A percentile compares a stretch with the other conserved stretches of the same genome.
Evolutionary conservation across 352 stramenopile species (phyloP).

Genomic region (Pythium aquatile): DNA sequence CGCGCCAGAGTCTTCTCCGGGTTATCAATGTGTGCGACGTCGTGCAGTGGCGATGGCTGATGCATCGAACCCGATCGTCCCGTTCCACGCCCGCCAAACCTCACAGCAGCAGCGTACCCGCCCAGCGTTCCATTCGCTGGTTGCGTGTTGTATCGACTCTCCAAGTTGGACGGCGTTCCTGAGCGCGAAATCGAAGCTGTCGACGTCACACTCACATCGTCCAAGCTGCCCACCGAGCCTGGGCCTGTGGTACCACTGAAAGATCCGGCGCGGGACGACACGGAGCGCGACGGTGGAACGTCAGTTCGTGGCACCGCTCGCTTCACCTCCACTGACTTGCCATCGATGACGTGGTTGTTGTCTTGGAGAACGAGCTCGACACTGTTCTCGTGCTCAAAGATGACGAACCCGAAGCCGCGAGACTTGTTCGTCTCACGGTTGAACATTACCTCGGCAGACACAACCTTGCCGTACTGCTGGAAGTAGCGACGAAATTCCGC

Average conservation of each 20-base stretch:
- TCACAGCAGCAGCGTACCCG: slow-evolving; percentile 81
- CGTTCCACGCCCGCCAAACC: slow-evolving; percentile 52
- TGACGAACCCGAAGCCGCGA: slow-evolving; percentile 92
- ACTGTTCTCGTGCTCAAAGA: slow-evolving; percentile 88
- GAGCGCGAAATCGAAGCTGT: slow-evolving; percentile 51
- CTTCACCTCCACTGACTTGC: slow-evolving; percentile 90
- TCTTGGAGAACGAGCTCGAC: slow-evolving; percentile 87
- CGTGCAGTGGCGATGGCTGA: slow-evolving; percentile 29
- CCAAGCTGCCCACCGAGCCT: slow-evolving; percentile 68
- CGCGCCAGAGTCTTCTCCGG: slow-evolving; percentile 30
- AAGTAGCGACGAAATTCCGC: slow-evolving; percentile 93
- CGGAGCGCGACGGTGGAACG: slow-evolving; percentile 65
- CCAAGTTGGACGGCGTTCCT: slow-evolving; percentile 50
- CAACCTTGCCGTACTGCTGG: slow-evolving; percentile 91
- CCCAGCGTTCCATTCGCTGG: slow-evolving; percentile 50
- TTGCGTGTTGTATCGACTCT: slow-evolving; percentile 24
- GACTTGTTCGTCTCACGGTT: slow-evolving; percentile 95
- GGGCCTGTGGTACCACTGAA: slow-evolving; percentile 78
- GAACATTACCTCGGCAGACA: slow-evolving; percentile 94
- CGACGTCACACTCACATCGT: slow-evolving; percentile 58
- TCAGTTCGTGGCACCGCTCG: slow-evolving; percentile 82
- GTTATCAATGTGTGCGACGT: slow-evolving; percentile 24
- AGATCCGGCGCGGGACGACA: slow-evolving; percentile 69
- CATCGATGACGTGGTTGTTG: slow-evolving; percentile 89
- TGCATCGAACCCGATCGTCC: slow-evolving; percentile 35